A percentile compares a stretch with the other conserved stretches of the same genome.
phyloP scores from a whole-genome alignment of 1,139 yeast species.

The Yamadazyma sp. region DNA sequence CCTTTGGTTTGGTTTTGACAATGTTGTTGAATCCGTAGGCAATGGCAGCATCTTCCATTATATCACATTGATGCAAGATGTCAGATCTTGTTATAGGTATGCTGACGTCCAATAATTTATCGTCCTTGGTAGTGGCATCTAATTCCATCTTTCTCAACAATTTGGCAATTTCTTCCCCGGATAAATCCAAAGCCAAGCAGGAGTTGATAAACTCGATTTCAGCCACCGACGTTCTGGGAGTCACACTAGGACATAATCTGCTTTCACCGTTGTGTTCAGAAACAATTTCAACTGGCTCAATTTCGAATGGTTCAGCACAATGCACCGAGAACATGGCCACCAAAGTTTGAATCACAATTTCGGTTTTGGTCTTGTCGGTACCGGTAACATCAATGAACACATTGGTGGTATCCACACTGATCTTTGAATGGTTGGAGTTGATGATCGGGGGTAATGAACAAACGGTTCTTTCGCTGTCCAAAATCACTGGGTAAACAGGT shows the following conservation, averaged over 20 bases:
- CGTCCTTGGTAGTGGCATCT: constrained; percentile 54
- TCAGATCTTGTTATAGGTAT: constrained; percentile 96
- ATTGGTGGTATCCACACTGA: constrained; percentile 78
- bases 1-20: constrained; percentile 74
- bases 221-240: constrained; percentile 68
- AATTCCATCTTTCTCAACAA: constrained; percentile 83
- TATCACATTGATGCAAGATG: constrained; percentile 94
- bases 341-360: constrained; percentile 83
- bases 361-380: constrained; percentile 90
- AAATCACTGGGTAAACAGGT: constrained; percentile 88
- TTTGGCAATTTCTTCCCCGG: constrained; percentile 65
- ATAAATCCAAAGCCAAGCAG: constrained; percentile 76
- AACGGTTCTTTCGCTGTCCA: constrained; percentile 74
- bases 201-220: constrained; percentile 88
- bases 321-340: constrained; percentile 96
- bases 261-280: constrained; percentile 81
- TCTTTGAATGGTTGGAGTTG: constrained; percentile 89
- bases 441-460: constrained; percentile 97
- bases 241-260: constrained; percentile 72
- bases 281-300: constrained; percentile 85
- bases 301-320: constrained; percentile 70
- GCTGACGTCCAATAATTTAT: constrained; percentile 61
- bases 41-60: constrained; percentile 98
- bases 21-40: constrained; percentile 94
- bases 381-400: constrained; percentile 95